Evolutionary conservation across 305 asterid species (phyloP).

Genomic region (Withania somnifera): DNA sequence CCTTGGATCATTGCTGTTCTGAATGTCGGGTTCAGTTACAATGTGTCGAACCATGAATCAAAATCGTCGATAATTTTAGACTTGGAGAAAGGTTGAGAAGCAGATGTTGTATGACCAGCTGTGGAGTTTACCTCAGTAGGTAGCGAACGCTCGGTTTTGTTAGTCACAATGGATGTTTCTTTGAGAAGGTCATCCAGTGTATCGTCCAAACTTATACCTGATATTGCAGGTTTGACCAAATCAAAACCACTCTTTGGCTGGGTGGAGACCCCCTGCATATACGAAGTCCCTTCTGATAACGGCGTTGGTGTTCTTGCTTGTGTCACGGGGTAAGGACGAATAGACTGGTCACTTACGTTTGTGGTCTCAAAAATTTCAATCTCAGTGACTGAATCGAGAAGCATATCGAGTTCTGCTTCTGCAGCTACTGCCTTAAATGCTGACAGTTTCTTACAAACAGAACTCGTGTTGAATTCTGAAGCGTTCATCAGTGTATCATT

Average conservation of each 20-base stretch:
- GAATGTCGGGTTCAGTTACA: not conserved
- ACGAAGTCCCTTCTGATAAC: slow-evolving; percentile 9
- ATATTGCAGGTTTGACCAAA: not conserved
- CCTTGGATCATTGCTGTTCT: too few relatives aligned
- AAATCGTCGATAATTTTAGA: slow-evolving; percentile 49
- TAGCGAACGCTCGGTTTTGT: slow-evolving; percentile 2
- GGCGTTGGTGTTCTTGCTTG: slow-evolving; percentile 1
- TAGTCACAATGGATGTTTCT: slow-evolving; percentile 34
- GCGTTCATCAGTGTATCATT: slow-evolving; percentile 6
- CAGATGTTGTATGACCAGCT: slow-evolving; percentile 8
- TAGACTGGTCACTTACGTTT: not conserved
- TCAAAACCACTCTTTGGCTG: slow-evolving; percentile 12
- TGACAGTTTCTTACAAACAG: slow-evolving; percentile 19
- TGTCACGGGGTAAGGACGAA: not conserved
- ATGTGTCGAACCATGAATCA: slow-evolving; percentile 84
- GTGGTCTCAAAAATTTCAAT: slow-evolving; percentile 22
- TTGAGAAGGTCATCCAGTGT: slow-evolving; percentile 44
- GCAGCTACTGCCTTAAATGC: slow-evolving; percentile 41
- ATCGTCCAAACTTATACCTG: slow-evolving; percentile 21
- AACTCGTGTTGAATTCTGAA: slow-evolving; percentile 5
- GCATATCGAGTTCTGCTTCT: slow-evolving; percentile 84
- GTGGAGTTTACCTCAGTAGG: slow-evolving; percentile 13
- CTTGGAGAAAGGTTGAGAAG: slow-evolving; percentile 25
- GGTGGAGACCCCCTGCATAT: too few relatives aligned
- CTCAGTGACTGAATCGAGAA: slow-evolving; percentile 55